phyloP scores from a whole-genome alignment of 2,329 filamentous ascomycete genomes.

The Trichoderma sp. region DNA sequence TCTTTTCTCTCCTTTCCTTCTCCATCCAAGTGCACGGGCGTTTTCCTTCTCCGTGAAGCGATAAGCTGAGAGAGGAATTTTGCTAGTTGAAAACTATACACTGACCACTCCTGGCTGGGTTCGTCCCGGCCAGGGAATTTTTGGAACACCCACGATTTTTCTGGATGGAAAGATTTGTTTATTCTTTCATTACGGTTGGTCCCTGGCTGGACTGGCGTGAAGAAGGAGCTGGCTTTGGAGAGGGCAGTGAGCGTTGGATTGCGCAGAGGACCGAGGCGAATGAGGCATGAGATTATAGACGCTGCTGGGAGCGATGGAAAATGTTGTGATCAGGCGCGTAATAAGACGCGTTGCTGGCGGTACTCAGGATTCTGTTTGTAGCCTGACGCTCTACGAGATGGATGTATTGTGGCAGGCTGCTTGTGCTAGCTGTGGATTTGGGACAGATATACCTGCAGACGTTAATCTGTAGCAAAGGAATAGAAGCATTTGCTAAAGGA shows the following conservation, averaged over 20 bases:
- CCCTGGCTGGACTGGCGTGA: conserved; percentile 41
- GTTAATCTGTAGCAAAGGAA: background rate
- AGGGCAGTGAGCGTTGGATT: background rate
- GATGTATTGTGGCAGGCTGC: background rate
- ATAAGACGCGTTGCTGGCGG: background rate
- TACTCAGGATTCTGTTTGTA: background rate
- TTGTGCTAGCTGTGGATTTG: background rate
- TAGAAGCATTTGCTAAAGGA: background rate
- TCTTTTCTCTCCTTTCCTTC: conserved; percentile 45
- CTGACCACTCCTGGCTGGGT: conserved; percentile 69
- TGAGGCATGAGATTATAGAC: no score
- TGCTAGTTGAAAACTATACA: conserved; percentile 85
- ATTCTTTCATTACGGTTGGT: conserved; percentile 46
- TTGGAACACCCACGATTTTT: conserved; percentile 51
- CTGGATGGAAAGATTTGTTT: conserved; percentile 26
- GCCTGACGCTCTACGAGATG: background rate
- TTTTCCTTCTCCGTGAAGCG: conserved; percentile 62
- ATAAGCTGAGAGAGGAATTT: conserved; percentile 77
- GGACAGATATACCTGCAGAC: background rate
- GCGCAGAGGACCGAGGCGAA: background rate
- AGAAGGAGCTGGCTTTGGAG: conserved; percentile 38
- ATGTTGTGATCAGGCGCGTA: background rate
- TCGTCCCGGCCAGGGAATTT: conserved; percentile 70
- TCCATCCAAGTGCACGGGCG: conserved; percentile 68
- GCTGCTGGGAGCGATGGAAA: background rate